These are phyloP conservation scores for Fusarium paranaense DNA, from an alignment of 2,329 filamentous ascomycete genomes.

Conservation along the genomic window DNA sequence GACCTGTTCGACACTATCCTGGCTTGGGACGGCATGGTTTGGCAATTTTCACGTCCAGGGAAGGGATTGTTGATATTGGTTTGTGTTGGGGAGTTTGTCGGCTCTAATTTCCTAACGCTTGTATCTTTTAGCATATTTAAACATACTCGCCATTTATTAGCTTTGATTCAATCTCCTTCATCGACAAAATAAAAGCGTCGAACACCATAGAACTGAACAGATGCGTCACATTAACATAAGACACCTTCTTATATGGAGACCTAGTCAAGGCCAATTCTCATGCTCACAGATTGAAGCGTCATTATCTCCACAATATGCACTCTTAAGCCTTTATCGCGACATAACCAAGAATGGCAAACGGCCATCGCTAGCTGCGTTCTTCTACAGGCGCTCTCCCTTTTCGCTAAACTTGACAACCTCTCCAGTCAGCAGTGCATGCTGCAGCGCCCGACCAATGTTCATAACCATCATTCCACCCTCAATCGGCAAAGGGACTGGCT, in stretches of 20 bases:
- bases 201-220: too few relatives aligned
- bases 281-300: too few relatives aligned
- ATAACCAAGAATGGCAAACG: too few relatives aligned
- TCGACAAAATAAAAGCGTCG: too few relatives aligned
- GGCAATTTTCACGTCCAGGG: neutral
- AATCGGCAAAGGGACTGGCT: conserved; percentile 58
- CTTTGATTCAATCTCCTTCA: too few relatives aligned
- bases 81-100: neutral
- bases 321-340: too few relatives aligned
- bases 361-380: too few relatives aligned
- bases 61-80: neutral
- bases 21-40: neutral
- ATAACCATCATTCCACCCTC: conserved; percentile 70
- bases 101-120: neutral
- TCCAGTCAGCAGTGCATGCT: conserved; percentile 66
- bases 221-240: too few relatives aligned
- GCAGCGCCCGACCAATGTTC: conserved; percentile 69
- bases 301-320: too few relatives aligned
- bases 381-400: conserved; percentile 14
- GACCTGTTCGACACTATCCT: neutral
- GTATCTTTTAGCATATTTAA: neutral
- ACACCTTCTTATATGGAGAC: too few relatives aligned
- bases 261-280: too few relatives aligned
- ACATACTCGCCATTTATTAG: too few relatives aligned
- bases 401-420: conserved; percentile 69